phyloP scores from a whole-genome alignment of 306 rosid genomes.

The Hylodesmum podocarpum region DNA sequence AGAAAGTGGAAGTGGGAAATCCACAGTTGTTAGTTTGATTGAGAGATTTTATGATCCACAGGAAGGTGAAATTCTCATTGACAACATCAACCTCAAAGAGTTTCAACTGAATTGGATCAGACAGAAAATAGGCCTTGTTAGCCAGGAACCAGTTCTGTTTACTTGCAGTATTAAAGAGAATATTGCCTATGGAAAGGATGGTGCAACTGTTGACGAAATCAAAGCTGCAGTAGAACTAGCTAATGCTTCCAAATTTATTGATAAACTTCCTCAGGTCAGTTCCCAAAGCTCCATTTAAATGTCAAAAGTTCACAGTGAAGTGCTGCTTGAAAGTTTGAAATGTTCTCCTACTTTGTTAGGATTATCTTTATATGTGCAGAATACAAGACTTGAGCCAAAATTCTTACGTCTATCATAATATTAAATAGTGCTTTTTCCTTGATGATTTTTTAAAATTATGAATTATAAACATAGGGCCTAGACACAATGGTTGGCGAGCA shows the following conservation, averaged over 20 bases:
- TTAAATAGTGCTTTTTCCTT: background rate
- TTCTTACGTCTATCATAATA: background rate
- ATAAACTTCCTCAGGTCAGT: conserved; percentile 35
- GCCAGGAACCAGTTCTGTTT: conserved; percentile 84
- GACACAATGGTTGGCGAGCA: conserved; percentile 74
- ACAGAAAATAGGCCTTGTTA: conserved; percentile 74
- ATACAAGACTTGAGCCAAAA: background rate
- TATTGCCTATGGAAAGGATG: conserved; percentile 72
- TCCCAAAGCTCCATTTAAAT: background rate
- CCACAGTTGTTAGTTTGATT: conserved; percentile 78
- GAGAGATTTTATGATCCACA: conserved; percentile 91
- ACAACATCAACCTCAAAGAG: conserved; percentile 64
- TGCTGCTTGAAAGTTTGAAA: background rate
- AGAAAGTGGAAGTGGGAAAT: conserved; percentile 88
- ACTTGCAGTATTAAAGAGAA: conserved; percentile 74
- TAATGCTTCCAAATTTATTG: conserved; percentile 37
- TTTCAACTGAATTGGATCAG: conserved; percentile 81
- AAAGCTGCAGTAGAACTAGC: conserved; percentile 36
- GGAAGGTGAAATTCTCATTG: conserved; percentile 74
- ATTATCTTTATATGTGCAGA: background rate
- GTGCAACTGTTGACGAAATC: conserved; percentile 52
- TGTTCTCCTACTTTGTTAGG: background rate
- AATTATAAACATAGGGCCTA: conserved; percentile 45
- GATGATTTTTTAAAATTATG: background rate
- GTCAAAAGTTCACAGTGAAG: background rate